These are phyloP conservation scores for Drosera capensis DNA, from an alignment of 148 eudicot species.

Conservation along the genomic window DNA sequence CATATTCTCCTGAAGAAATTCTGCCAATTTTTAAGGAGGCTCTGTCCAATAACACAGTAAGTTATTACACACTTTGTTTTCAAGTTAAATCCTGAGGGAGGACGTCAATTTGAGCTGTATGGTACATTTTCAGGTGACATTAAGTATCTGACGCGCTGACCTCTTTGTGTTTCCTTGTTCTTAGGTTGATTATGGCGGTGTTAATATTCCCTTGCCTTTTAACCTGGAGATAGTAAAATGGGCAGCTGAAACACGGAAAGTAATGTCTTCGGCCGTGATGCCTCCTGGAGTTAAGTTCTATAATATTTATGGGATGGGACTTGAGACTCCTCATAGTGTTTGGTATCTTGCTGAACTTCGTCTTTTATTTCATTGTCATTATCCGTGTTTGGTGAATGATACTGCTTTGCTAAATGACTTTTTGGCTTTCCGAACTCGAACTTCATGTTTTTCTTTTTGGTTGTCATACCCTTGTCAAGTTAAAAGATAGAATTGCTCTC, in stretches of 20 bases:
- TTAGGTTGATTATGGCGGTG: slow-evolving; percentile 55
- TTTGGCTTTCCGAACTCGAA: background rate
- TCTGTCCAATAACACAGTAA: slow-evolving; percentile 67
- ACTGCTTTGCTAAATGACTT: background rate
- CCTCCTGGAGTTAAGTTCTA: slow-evolving; percentile 75
- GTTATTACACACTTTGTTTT: slow-evolving; percentile 7
- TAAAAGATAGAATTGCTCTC: background rate
- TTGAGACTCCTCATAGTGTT: slow-evolving; percentile 81
- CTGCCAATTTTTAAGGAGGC: slow-evolving; percentile 44
- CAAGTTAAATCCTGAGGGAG: background rate
- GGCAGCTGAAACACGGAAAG: slow-evolving; percentile 72
- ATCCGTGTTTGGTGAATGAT: too few species aligned
- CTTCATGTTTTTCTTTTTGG: background rate
- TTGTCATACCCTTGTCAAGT: background rate
- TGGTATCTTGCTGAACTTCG: slow-evolving; percentile 26
- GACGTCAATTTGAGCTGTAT: background rate
- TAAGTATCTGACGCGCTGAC: background rate
- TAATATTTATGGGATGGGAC: slow-evolving; percentile 82
- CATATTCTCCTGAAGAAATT: slow-evolving; percentile 51
- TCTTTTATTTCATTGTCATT: background rate
- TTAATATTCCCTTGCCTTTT: slow-evolving; percentile 66
- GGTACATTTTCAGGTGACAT: background rate
- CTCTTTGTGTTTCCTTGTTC: slow-evolving; percentile 2
- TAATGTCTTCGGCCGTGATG: slow-evolving; percentile 50
- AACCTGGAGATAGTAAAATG: slow-evolving; percentile 63